Base-by-base conservation (phyloP, 2,329 filamentous ascomycete species). In the Monilinia aucupariae region DNA sequence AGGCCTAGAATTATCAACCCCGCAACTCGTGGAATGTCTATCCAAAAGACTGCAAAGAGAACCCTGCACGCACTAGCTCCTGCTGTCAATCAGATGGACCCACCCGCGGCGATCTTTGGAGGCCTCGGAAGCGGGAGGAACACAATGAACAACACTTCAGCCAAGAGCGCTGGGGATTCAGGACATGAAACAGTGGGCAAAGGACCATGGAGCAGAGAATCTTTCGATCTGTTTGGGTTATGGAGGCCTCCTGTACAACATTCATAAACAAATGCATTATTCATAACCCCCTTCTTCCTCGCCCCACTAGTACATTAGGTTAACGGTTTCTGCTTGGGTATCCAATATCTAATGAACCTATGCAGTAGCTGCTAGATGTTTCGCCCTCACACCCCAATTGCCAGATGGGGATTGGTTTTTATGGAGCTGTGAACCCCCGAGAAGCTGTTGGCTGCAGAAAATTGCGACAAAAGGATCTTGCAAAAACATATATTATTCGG, bases 151-250 rank as follows among this genome's bases (percentile, higher is more conserved):
- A 32, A 27, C 15, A 32, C 15, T 20, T 20, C 22, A 39, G 34
- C 48, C 15, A 30, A 47, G 25, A 25, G 30, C 27, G 3, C 20
- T 48, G 50, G 15, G 34, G 10, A 48, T 47, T 5, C 6, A 15
- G 32, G 34, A 10, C 15, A 17, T 32, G 43, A 58, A 34, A 3
- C 17, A 27, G 60, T 22, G 22, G 20, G 17, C 5, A 56, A 43
- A 12, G 73, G 73, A 1, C 71, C 74, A 6, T 76, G 74, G 74
- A 75, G 73, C 65, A 68, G 71, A 43, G 73, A 75, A 65, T 69
- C 73, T 5, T 72, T 72, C 59, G 74, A 76, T 67, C 66, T 76
- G n/a, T 73, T 76, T 65, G 72, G 68, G 25, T 59, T 48, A 50
- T 71, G 68, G 70, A 68, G 45, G 61, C 69, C 68, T 49, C 66